Conservation (phyloP, 805 yeast genomes). For the Sugiyamaella marilandica region DNA sequence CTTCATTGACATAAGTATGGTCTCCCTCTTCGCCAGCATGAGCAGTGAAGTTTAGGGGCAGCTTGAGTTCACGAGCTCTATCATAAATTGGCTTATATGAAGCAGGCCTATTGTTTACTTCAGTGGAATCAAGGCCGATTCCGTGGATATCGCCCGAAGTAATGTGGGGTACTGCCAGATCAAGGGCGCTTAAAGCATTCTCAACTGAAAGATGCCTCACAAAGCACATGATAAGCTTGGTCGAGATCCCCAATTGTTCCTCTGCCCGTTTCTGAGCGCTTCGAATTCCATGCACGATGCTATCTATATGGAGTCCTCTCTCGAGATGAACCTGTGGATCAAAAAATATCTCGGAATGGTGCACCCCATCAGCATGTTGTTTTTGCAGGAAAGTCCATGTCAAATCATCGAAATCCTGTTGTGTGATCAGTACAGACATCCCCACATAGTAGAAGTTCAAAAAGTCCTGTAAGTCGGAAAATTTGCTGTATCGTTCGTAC, state of each 20-base stretch:
- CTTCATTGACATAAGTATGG: constrained; percentile 54
- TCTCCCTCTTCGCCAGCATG: constrained; percentile 92
- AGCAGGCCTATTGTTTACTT: constrained; percentile 71
- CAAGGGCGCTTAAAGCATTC: constrained; percentile 54
- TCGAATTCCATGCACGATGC: constrained; percentile 60
- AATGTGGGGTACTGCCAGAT: constrained; percentile 48
- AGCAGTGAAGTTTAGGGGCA: constrained; percentile 63
- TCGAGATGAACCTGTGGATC: constrained; percentile 83
- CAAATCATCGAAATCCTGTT: constrained; percentile 69
- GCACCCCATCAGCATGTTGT: constrained; percentile 27
- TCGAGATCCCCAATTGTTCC: constrained; percentile 54
- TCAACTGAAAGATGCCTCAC: constrained; percentile 67
- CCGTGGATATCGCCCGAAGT: constrained; percentile 62
- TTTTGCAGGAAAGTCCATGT: constrained; percentile 42
- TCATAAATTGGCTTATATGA: constrained; percentile 61
- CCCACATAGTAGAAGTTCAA: constrained; percentile 76
- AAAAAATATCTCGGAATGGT: constrained; percentile 72
- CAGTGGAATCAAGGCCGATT: constrained; percentile 77
- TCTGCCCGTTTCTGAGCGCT: constrained; percentile 64
- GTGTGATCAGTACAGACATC: constrained; percentile 64
- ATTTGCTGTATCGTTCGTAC: constrained; percentile 53
- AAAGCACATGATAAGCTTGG: constrained; percentile 75
- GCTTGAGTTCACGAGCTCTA: constrained; percentile 43
- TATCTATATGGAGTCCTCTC: constrained; percentile 55
- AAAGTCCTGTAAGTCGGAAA: constrained; percentile 71